Conservation (phyloP, 1,139 yeast genomes). For the Schwanniomyces etchellsii region DNA sequence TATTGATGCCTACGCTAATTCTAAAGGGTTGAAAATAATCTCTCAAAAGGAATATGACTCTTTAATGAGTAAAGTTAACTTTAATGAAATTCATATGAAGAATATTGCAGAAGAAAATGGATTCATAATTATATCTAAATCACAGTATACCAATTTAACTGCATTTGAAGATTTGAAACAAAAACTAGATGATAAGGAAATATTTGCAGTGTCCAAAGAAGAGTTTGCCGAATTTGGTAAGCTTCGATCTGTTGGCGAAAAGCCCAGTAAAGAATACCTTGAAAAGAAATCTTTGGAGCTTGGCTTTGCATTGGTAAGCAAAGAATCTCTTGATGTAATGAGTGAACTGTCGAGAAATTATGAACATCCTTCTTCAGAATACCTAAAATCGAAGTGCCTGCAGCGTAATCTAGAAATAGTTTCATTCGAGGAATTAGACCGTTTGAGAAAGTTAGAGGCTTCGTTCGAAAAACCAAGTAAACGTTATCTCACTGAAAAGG, state of each 20-base stretch:
- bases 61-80: neutral
- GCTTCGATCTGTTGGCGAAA: constrained; percentile 15
- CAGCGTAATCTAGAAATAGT: constrained; percentile 11
- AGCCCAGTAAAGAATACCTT: constrained; percentile 9
- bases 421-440: constrained; percentile 10
- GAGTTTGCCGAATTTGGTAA: no score
- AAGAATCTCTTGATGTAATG: constrained; percentile 19
- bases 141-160: neutral
- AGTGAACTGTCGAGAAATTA: constrained; percentile 16
- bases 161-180: constrained; percentile 30
- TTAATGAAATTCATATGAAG: constrained; percentile 15
- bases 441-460: constrained; percentile 16
- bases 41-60: neutral
- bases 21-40: constrained; percentile 27
- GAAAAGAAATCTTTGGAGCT: constrained; percentile 15
- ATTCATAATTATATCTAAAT: neutral
- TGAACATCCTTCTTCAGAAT: constrained; percentile 18
- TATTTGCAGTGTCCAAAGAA: constrained; percentile 20
- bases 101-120: neutral
- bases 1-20: no score
- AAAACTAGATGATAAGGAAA: constrained; percentile 13
- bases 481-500: constrained; percentile 29
- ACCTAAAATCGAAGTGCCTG: constrained; percentile 14
- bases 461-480: constrained; percentile 26
- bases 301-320: constrained; percentile 24